Conservation (phyloP, 176 grass and related monocot genomes). For the Dendrocalamus sinicus region DNA sequence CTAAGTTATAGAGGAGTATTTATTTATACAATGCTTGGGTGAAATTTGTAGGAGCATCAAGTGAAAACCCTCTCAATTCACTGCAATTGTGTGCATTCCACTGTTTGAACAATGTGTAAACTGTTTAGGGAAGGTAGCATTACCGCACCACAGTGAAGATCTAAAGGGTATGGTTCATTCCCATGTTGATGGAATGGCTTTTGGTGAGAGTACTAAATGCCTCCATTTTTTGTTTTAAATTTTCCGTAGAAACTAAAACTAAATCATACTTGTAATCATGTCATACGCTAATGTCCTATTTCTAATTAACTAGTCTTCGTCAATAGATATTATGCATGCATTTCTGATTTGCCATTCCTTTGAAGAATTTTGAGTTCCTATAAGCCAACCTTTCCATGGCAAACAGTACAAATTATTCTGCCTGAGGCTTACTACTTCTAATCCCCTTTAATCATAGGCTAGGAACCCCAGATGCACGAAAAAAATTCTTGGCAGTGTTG, state of each 20-base stretch:
- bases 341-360: background rate
- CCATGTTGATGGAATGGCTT: background rate
- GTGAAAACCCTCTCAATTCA: background rate
- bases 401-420: background rate
- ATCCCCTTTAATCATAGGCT: slow-evolving; percentile 16
- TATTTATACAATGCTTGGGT: background rate
- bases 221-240: background rate
- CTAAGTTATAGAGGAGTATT: background rate
- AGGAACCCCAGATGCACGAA: slow-evolving; percentile 22
- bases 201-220: background rate
- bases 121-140: background rate
- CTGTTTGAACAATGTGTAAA: background rate
- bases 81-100: background rate
- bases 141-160: background rate
- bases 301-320: background rate
- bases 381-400: background rate
- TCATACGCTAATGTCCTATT: background rate
- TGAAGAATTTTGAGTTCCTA: background rate
- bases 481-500: slow-evolving; percentile 22
- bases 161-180: background rate
- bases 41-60: background rate
- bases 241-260: too few relatives aligned
- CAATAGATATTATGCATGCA: background rate
- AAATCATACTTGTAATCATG: too few relatives aligned
- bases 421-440: slow-evolving; percentile 6